Percentiles rank a stretch among this genome's conserved stretches.
Conservation (phyloP, 495 filamentous ascomycete species). For the Trichocladium antarcticum region DNA sequence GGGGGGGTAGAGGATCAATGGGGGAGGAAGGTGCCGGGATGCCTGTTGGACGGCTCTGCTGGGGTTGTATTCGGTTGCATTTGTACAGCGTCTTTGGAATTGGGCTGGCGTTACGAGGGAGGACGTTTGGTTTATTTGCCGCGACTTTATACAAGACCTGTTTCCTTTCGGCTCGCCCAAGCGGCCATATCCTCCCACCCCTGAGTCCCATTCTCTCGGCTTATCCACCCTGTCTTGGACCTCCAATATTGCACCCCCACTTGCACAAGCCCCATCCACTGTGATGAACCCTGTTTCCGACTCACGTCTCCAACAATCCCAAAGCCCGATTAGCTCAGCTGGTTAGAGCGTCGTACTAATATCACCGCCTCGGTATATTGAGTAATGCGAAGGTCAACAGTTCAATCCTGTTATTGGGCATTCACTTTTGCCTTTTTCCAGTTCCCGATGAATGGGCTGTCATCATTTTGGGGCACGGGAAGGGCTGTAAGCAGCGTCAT, state of each 20-base stretch:
- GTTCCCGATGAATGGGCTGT: no score
- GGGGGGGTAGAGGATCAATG: background rate
- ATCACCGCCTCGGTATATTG: background rate
- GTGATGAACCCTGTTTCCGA: background rate
- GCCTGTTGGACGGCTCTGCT: background rate
- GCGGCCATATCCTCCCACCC: no score
- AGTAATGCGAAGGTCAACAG: slow-evolving; percentile 15
- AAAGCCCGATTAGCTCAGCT: slow-evolving; percentile 12
- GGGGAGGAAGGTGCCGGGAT: no score
- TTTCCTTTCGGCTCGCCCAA: no score
- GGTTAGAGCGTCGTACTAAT: slow-evolving; percentile 12
- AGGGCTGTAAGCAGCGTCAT: no score
- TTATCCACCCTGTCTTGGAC: no score
- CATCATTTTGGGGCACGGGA: no score
- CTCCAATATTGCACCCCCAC: no score
- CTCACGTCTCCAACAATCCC: background rate
- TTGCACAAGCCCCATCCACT: no score
- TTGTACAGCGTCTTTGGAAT: background rate
- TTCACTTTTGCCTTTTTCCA: background rate
- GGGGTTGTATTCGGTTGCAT: background rate
- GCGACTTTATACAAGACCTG: background rate
- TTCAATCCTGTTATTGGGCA: slow-evolving; percentile 21
- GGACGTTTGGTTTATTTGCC: background rate
- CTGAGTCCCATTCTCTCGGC: no score
- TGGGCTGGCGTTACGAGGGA: no score